Evolutionary conservation across 345 rosid species (phyloP).

Genomic region (Brassica rapa): DNA sequence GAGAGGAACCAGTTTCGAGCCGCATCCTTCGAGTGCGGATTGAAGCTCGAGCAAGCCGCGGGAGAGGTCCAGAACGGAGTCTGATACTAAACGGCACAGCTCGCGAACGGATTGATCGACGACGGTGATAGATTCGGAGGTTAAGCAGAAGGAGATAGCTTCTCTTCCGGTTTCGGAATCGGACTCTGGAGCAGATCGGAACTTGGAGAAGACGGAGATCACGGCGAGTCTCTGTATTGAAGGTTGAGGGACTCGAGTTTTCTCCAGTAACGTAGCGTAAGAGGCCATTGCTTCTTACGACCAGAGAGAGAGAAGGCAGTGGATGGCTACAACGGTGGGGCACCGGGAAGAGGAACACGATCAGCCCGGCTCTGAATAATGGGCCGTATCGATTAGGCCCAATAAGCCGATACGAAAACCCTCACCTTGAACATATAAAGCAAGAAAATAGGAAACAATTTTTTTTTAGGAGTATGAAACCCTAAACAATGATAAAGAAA

Average conservation of each 20-base stretch:
- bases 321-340: conserved; percentile 14
- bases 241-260: conserved; percentile 75
- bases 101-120: conserved; percentile 92
- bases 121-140: conserved; percentile 61
- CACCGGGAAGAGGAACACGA: conserved; percentile 5
- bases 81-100: conserved; percentile 74
- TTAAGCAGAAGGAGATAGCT: conserved; percentile 69
- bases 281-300: conserved; percentile 50
- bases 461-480: background rate
- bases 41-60: conserved; percentile 77
- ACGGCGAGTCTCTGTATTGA: conserved; percentile 80
- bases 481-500: background rate
- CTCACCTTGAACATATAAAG: background rate
- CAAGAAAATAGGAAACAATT: background rate
- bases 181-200: conserved; percentile 62
- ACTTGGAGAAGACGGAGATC: conserved; percentile 73
- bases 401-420: background rate
- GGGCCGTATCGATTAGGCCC: conserved; percentile 16
- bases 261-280: conserved; percentile 65
- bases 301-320: background rate
- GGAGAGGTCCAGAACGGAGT: conserved; percentile 55
- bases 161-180: conserved; percentile 67
- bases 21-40: conserved; percentile 81
- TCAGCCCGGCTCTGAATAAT: background rate
- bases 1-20: conserved; percentile 49